Conservation (phyloP, 2,329 filamentous ascomycete genomes). For the Curvularia sp. region DNA sequence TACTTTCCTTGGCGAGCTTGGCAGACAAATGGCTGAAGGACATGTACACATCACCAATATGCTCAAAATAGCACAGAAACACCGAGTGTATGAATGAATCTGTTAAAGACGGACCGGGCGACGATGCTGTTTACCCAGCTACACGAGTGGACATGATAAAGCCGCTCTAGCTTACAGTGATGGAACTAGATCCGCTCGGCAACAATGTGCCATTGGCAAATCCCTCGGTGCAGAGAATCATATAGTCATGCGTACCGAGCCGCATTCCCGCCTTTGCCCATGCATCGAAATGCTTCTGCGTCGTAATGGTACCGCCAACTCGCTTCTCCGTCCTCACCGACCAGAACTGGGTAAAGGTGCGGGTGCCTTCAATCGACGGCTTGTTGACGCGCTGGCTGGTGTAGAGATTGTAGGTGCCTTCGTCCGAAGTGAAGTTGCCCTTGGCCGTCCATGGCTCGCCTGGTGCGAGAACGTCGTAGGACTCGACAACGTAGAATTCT, state of each 20-base stretch:
- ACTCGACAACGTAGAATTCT: slow-evolving; percentile 66
- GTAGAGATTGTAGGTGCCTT: slow-evolving; percentile 60
- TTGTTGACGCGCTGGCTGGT: slow-evolving; percentile 56
- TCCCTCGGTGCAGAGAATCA: slow-evolving; percentile 16
- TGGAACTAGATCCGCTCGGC: slow-evolving; percentile 17
- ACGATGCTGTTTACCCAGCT: not conserved
- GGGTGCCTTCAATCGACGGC: slow-evolving; percentile 61
- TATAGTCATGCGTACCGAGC: slow-evolving; percentile 16
- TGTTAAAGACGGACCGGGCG: not conserved
- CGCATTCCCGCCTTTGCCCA: slow-evolving; percentile 28
- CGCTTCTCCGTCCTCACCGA: slow-evolving; percentile 60
- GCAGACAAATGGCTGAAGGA: not conserved
- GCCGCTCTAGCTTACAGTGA: slow-evolving; percentile 14
- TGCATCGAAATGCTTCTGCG: slow-evolving; percentile 39
- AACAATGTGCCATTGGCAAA: slow-evolving; percentile 14
- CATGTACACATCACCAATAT: not conserved
- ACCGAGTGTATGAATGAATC: not conserved
- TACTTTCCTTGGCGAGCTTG: not conserved
- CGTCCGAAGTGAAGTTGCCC: slow-evolving; percentile 60
- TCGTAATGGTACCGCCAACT: slow-evolving; percentile 51
- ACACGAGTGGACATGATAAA: not conserved
- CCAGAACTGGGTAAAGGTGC: slow-evolving; percentile 63
- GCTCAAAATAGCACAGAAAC: not conserved
- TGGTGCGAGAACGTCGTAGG: slow-evolving; percentile 54
- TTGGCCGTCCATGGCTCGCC: slow-evolving; percentile 42